Evolutionary conservation across 1,284 basidiomycete genomes (phyloP), one percentile per base, ranked within the genome.

Genomic region (Acaromyces ingoldii): DNA sequence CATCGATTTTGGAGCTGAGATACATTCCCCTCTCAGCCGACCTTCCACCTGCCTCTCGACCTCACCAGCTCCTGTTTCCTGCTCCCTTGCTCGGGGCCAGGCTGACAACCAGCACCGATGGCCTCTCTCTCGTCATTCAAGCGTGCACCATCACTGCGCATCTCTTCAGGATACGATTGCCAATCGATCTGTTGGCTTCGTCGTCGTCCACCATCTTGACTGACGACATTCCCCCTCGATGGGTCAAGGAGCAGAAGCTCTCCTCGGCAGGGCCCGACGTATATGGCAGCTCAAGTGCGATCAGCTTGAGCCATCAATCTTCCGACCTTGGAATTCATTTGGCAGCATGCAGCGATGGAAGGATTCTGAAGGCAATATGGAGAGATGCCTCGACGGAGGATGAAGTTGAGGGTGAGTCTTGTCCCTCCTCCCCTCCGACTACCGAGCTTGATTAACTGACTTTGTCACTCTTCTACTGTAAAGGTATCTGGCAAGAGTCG

Each of bases 401-500:
- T 21, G 5, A 6, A 7, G 9, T 40, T 22, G 7, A 7, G 7
- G 38, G 38, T 40, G 38, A 40, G 38, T 7, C 28, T 7, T 22
- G 28, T 40, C n/a, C n/a, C n/a, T n/a, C n/a, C n/a, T n/a, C n/a
- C n/a, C n/a, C n/a, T n/a, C n/a, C n/a, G n/a, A n/a, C n/a, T n/a
- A n/a, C n/a, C n/a, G n/a, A n/a, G n/a, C n/a, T n/a, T n/a, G n/a
- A n/a, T n/a, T n/a, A n/a, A n/a, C n/a, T n/a, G n/a, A n/a, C n/a
- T n/a, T n/a, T n/a, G n/a, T n/a, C n/a, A n/a, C n/a, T n/a, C n/a
- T n/a, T n/a, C n/a, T n/a, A 17, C 13, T 4, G 15, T 10, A 30
- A 13, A 26, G 42, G 42, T n/a, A 31, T 17, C 13, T 45, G 42
- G 42, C 28, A 45, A n/a, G 42, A 45, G 26, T 45, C 42, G 4